Conservation (phyloP, 1,284 basidiomycete genomes). For the Pterula multifida region DNA sequence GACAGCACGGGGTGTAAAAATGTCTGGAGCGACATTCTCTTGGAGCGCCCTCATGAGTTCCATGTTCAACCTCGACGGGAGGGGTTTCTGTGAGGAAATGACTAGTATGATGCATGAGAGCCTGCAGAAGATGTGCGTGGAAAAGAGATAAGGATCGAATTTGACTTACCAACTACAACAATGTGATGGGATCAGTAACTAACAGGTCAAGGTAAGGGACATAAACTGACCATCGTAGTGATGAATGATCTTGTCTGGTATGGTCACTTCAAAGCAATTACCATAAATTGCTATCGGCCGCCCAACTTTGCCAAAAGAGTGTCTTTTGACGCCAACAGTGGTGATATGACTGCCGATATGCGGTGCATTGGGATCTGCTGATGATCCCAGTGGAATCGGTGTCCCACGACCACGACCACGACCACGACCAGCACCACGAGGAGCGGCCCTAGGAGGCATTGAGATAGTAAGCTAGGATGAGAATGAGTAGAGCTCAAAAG, state of each 20-base stretch:
- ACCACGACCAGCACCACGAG: background rate
- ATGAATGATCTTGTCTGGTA: conserved; percentile 25
- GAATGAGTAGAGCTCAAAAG: background rate
- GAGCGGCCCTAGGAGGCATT: conserved; percentile 2
- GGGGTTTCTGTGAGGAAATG: conserved; percentile 23
- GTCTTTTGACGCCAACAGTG: conserved; percentile 31
- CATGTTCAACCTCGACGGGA: conserved; percentile 28
- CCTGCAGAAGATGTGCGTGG: background rate
- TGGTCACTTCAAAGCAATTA: conserved; percentile 26
- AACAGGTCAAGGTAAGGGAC: background rate
- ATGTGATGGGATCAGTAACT: conserved; percentile 1
- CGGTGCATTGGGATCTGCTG: conserved; percentile 27
- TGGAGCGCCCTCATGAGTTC: conserved; percentile 28
- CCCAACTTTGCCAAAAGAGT: conserved; percentile 25
- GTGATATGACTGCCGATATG: conserved; percentile 10
- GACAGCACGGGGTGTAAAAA: conserved; percentile 29
- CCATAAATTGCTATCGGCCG: conserved; percentile 20
- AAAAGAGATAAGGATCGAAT: too few species aligned
- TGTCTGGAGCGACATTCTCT: conserved; percentile 17
- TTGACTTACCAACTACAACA: background rate
- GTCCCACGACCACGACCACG: background rate
- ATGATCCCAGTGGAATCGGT: background rate
- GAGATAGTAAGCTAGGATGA: background rate
- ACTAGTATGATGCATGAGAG: background rate
- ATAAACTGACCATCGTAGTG: conserved; percentile 35